Evolutionary conservation across 495 filamentous ascomycete genomes (phyloP), one percentile per base, ranked within the genome.

Genomic region (Xylaria bambusicola): DNA sequence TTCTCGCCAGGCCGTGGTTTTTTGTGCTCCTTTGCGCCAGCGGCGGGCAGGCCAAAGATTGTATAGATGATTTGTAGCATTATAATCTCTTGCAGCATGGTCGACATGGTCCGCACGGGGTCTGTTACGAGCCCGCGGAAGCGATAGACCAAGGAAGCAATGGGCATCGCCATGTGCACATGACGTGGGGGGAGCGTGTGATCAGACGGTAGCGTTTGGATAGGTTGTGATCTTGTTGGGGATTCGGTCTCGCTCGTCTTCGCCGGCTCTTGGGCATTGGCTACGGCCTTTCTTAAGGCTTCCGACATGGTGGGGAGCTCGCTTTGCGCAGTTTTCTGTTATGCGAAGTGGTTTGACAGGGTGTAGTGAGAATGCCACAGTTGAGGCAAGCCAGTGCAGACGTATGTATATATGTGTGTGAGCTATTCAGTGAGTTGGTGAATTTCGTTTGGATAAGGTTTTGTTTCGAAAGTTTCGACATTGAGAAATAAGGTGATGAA

Each of bases 31-130:
- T 66, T 72, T 18, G 79, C 73, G 13, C 84, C 86, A 0, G 80
- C 85, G 17, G 82, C 81, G 2, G 90, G 90, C 12, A 96, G 80
- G 72, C 93, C 96, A 21, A 87, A 58, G 17, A 90, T 68, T 40
- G 79, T 85, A 70, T 92, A 97, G 4, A 64, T 71, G 12, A 84
- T 70, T 70, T 98, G 93, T 1, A 92, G 65, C 2, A 80, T 69
- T 1, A 82, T 75, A 13, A 94, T 75, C 47, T 83, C 73, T 2
- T 87, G 81, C n/a, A 94, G 70, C 26, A 82, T 74, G 31, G 63
- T 78, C 1, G 80, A 62, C 53, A 98, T 82, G 15, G 86, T 80
- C 15, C 80, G 68, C 7, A 89, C 82, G 7, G 94, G 93, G 65
- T 93, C 79, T 29, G 78, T 74, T 12, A 97, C 88, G 18, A 97